A percentile compares a stretch with the other conserved stretches of the same genome.
Evolutionary conservation across 2,329 filamentous ascomycete species (phyloP).

Genomic region (Colletotrichum plurivorum): DNA sequence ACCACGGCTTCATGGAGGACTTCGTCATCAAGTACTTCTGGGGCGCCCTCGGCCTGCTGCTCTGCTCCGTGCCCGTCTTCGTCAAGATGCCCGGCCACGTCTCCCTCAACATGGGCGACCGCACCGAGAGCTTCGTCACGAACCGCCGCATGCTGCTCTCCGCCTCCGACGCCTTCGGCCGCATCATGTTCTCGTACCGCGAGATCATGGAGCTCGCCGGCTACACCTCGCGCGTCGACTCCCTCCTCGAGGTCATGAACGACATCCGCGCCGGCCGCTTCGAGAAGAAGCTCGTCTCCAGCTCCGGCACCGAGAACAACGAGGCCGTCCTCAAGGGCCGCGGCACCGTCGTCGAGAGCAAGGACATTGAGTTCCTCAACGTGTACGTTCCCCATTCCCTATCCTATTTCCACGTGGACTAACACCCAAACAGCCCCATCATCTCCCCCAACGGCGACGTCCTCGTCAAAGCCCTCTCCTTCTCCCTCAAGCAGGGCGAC

Average conservation of each 20-base stretch:
- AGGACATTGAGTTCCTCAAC: conserved; percentile 86
- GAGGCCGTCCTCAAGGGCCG: conserved; percentile 86
- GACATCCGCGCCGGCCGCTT: conserved; percentile 92
- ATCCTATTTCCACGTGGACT: no score
- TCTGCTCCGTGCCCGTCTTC: conserved; percentile 96
- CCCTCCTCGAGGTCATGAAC: conserved; percentile 92
- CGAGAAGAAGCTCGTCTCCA: conserved; percentile 96
- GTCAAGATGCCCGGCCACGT: conserved; percentile 86
- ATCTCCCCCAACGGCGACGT: conserved; percentile 98
- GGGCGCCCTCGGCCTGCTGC: conserved; percentile 90
- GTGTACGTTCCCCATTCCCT: conserved; percentile 71
- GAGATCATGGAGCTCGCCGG: conserved; percentile 97
- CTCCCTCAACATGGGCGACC: conserved; percentile 77
- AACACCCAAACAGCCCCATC: conserved; percentile 87
- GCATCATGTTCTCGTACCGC: conserved; percentile 98
- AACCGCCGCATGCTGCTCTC: conserved; percentile 93
- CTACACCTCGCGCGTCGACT: conserved; percentile 93
- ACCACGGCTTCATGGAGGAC: conserved; percentile 99
- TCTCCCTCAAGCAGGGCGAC: conserved; percentile 87
- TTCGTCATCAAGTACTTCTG: conserved; percentile 99
- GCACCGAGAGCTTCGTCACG: conserved; percentile 87
- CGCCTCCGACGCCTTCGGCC: conserved; percentile 94
- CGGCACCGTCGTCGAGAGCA: conserved; percentile 85
- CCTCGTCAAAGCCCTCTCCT: conserved; percentile 86
- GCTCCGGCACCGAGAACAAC: conserved; percentile 85